Base-by-base conservation (phyloP, 2,329 filamentous ascomycete genomes). In the Xylariaceae sp. region DNA sequence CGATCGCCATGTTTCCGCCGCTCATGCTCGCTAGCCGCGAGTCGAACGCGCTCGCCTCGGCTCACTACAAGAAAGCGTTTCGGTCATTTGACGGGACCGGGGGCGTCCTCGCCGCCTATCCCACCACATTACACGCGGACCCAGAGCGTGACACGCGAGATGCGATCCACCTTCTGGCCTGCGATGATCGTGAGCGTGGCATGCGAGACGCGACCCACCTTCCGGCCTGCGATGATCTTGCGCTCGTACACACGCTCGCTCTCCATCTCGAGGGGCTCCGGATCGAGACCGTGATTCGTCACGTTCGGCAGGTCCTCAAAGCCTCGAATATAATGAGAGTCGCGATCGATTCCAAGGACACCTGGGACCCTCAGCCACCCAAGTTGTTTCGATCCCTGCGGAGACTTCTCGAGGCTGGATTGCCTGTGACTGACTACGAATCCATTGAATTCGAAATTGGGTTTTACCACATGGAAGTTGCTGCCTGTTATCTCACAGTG, bases 21-120 rank as follows among this genome's bases (percentile, higher is more conserved):
- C 21, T 38, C 8, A 38, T 38, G 36, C 36, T 38, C 8, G 36
- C 27, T 9, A 32, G 14, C 13, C 28, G 19, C 13, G 36, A 38
- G 18, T 17, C 19, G 7, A 28, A 38, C 36, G 3, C 4, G 4
- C 3, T 27, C 15, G 36, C 36, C 9, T 26, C 28, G 2, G 12
- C n/a, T 4, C 36, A 38, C 14, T 38, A 38, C 29, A 16, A 14
- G 4, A 28, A 29, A 4, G 36, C 36, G 3, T 38, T 38, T 14
- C 5, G 23, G n/a, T 15, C 16, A 1, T 7, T 21, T 11, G 11
- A 21, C 5, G 29, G 29, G 15, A 7, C 18, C 2, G 36, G 36
- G 12, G 36, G 36, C 19, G 29, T 38, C 9, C 15, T 38, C 5
- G 29, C 30, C 4, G 36, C 28, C n/a, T 32, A 32, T 26, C 36